Evolutionary conservation across 2,329 filamentous ascomycete genomes (phyloP), one percentile per base, ranked within the genome.

Genomic region (Cercospora sp.): DNA sequence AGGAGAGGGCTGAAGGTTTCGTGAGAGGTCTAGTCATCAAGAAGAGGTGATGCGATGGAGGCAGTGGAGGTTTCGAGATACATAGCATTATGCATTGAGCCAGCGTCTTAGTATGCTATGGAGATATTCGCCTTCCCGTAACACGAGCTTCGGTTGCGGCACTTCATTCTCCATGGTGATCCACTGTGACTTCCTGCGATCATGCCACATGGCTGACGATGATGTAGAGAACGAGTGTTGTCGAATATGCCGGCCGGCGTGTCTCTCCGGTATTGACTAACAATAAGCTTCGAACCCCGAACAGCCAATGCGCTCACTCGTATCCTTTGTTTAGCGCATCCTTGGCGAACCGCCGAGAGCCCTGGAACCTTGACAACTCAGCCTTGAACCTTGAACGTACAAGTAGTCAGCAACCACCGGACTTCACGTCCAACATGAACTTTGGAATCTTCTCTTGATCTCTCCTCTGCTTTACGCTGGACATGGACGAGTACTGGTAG

Each of bases 1-100:
- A 74, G 36, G 70, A 71, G 61, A 71, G 64, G 53, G 72, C 66
- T 10, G 70, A 68, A 16, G 60, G 51, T 33, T 71, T 73, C 65
- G 71, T 74, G 10, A 69, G 64, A 57, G 70, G 66, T n/a, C 61
- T 74, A 45, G 68, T 61, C 40, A 30, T 68, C 2, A 63, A 40
- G 13, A 67, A 64, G 61, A 73, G 55, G 20, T 59, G 55, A 59
- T 33, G 13, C n/a, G 26, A 20, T 18, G 7, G 55, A 20, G 28
- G 31, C 7, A 58, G 55, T 18, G 13, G 55, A 36, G 18, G 12
- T 13, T 53, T 53, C 48, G 48, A 53, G 20, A 28, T 53, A 13
- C 48, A 53, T 23, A 12, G 13, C 12, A 28, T 26, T 1, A 28
- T 28, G 20, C 55, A 33, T 20, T 36, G 31, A 20, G 31, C n/a